phyloP scores from a whole-genome alignment of 257 asterid genomes.

The Nicotiana undulata region DNA sequence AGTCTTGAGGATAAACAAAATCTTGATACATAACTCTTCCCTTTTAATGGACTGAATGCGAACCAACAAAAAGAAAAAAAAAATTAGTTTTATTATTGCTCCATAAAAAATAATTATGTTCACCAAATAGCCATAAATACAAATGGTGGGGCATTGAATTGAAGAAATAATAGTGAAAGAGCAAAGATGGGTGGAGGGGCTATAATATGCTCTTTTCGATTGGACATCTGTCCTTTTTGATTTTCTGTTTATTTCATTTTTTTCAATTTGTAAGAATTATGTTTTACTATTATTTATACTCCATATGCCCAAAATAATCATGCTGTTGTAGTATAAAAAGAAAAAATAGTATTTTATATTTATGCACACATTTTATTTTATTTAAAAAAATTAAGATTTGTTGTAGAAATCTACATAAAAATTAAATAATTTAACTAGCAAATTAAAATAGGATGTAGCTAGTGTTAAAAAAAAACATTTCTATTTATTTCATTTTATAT shows the following conservation, averaged over 20 bases:
- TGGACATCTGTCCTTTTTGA: slow-evolving; percentile 29
- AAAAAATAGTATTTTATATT: neutral
- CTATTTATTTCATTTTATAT: neutral
- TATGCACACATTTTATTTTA: neutral
- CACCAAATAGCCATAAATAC: neutral
- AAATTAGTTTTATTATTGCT: neutral
- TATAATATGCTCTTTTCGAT: slow-evolving; percentile 29
- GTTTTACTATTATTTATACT: neutral
- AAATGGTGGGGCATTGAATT: slow-evolving; percentile 5
- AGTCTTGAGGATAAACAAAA: too few relatives aligned
- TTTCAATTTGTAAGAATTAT: neutral
- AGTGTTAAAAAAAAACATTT: neutral
- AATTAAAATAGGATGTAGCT: neutral
- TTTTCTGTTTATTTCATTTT: neutral
- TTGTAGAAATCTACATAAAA: neutral
- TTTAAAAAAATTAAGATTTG: neutral
- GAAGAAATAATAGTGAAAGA: slow-evolving; percentile 9
- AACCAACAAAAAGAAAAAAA: too few relatives aligned
- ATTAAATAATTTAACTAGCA: neutral
- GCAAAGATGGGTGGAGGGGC: slow-evolving; percentile 46
- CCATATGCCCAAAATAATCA: neutral
- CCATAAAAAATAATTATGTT: neutral
- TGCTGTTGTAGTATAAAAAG: neutral
- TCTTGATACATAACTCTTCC: too few relatives aligned
- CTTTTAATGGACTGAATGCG: too few relatives aligned